A percentile compares a stretch with the other conserved stretches of the same genome.
phyloP scores from a whole-genome alignment of 1,284 basidiomycete species.

The Exobasidium cylindrosporum region DNA sequence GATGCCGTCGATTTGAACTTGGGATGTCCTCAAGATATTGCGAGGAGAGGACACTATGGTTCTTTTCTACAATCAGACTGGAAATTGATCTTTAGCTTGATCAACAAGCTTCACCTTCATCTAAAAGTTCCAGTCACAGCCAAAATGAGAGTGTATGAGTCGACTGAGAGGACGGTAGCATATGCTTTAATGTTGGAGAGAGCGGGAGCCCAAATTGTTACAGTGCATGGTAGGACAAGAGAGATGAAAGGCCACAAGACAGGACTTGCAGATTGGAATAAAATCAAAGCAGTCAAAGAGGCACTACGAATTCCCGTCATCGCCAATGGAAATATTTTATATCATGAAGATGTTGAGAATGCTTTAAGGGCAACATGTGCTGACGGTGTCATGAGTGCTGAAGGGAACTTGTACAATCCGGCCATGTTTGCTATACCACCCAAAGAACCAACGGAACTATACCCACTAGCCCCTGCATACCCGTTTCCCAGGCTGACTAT shows the following conservation, averaged over 20 bases:
- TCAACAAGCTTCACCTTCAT: slow-evolving; percentile 64
- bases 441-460: background rate
- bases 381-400: slow-evolving; percentile 91
- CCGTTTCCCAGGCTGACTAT: slow-evolving; percentile 65
- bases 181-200: slow-evolving; percentile 93
- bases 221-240: slow-evolving; percentile 84
- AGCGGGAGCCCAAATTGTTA: slow-evolving; percentile 91
- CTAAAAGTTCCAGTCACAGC: slow-evolving; percentile 87
- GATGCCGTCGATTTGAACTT: slow-evolving; percentile 94
- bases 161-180: slow-evolving; percentile 78
- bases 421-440: slow-evolving; percentile 65
- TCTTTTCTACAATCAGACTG: slow-evolving; percentile 91
- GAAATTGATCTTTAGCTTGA: slow-evolving; percentile 62
- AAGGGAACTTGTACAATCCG: slow-evolving; percentile 91
- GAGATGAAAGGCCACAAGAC: slow-evolving; percentile 79
- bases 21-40: slow-evolving; percentile 89
- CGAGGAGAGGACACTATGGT: slow-evolving; percentile 80
- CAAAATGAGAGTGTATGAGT: slow-evolving; percentile 89
- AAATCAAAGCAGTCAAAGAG: slow-evolving; percentile 80
- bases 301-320: slow-evolving; percentile 89
- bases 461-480: slow-evolving; percentile 18
- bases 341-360: slow-evolving; percentile 71
- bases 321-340: slow-evolving; percentile 95
- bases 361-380: slow-evolving; percentile 79
- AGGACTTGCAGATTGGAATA: slow-evolving; percentile 76